A percentile compares a stretch with the other conserved stretches of the same genome.
phyloP scores from a whole-genome alignment of 352 stramenopile species.

The Globisporangium abappressorium region DNA sequence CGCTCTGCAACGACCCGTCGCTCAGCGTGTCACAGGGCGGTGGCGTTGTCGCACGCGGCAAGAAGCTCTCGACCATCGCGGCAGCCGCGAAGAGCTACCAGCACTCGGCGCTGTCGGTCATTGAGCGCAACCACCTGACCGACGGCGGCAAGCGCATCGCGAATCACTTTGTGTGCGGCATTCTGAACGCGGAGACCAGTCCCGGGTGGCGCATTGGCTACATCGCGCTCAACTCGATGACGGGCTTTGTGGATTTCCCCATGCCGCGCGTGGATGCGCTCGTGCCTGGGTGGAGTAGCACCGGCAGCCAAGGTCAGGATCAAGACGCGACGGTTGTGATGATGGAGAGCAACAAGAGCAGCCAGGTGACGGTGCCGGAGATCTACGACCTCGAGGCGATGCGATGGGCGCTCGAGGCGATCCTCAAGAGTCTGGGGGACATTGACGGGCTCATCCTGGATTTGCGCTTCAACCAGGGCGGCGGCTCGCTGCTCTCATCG shows the following conservation, averaged over 20 bases:
- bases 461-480: conserved; percentile 71
- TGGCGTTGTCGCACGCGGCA: conserved; percentile 20
- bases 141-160: conserved; percentile 47
- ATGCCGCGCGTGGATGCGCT: conserved; percentile 57
- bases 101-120: conserved; percentile 32
- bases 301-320: not conserved
- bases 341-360: conserved; percentile 18
- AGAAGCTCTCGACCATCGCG: conserved; percentile 24
- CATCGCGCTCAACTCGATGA: conserved; percentile 64
- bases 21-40: conserved; percentile 42
- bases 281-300: conserved; percentile 44
- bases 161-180: conserved; percentile 69
- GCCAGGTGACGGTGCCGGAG: conserved; percentile 50
- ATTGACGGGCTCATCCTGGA: conserved; percentile 76
- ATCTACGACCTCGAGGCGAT: conserved; percentile 87
- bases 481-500: conserved; percentile 57
- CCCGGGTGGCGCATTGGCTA: conserved; percentile 80
- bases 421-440: conserved; percentile 58
- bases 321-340: conserved; percentile 13
- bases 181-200: conserved; percentile 70
- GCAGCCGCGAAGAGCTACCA: conserved; percentile 34
- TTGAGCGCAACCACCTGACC: conserved; percentile 58
- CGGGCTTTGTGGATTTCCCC: conserved; percentile 79
- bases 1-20: conserved; percentile 65
- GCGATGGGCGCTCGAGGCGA: conserved; percentile 83